Evolutionary conservation across 768 basidiomycete genomes (phyloP).

Genomic region (Mycena kentingensis): DNA sequence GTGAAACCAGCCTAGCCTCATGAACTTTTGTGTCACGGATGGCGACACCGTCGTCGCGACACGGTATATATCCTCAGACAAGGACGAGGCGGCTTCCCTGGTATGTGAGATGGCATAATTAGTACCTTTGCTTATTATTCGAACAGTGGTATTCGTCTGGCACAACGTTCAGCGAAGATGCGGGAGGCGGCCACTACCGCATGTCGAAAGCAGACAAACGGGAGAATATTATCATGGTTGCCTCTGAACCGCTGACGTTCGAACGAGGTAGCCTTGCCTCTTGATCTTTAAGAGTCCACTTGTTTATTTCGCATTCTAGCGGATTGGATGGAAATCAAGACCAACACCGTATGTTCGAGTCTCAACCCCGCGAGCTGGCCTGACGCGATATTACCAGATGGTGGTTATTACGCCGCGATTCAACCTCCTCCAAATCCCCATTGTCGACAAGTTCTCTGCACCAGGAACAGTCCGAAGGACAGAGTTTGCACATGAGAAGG

Average conservation of each 20-base stretch:
- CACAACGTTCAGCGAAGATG: constrained; percentile 89
- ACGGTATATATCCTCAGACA: constrained; percentile 89
- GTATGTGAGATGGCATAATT: constrained; percentile 39
- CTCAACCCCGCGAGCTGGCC: background rate
- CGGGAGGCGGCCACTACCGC: constrained; percentile 85
- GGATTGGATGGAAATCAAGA: constrained; percentile 99
- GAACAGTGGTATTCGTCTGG: constrained; percentile 92
- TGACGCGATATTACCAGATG: constrained; percentile 52
- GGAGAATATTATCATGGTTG: constrained; percentile 95
- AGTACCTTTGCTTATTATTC: constrained; percentile 1
- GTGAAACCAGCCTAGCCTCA: constrained; percentile 67
- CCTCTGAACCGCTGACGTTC: constrained; percentile 94
- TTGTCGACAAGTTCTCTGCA: constrained; percentile 92
- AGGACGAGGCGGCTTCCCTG: constrained; percentile 90
- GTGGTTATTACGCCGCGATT: constrained; percentile 94
- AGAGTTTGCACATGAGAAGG: constrained; percentile 87
- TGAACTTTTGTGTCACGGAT: constrained; percentile 98
- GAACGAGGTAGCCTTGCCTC: constrained; percentile 75
- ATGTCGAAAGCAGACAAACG: constrained; percentile 96
- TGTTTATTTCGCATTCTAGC: constrained; percentile 43
- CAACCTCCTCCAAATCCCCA: constrained; percentile 93
- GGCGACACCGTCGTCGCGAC: constrained; percentile 93
- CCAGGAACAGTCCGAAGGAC: constrained; percentile 64
- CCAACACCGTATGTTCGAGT: constrained; percentile 48
- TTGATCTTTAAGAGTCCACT: background rate